Evolutionary conservation across 495 filamentous ascomycete species (phyloP).

Genomic region (Baudoinia panamericana): DNA sequence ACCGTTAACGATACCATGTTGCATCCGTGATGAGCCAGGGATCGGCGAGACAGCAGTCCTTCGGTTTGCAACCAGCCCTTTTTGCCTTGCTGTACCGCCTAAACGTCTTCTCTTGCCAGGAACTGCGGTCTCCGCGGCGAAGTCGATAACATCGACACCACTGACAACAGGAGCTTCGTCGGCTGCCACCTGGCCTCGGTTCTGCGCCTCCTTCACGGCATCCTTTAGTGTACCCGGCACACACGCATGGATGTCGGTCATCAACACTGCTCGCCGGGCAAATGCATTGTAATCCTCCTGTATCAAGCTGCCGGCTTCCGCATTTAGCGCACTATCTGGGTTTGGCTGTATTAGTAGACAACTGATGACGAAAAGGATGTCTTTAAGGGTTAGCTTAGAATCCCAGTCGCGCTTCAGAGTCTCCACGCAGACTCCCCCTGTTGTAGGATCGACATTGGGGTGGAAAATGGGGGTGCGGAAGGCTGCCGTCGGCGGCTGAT

Average conservation of each 20-base stretch:
- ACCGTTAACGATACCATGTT: neutral
- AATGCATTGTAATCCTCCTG: conserved; percentile 51
- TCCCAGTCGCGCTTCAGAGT: conserved; percentile 62
- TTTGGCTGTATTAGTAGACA: conserved; percentile 64
- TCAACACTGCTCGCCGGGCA: conserved; percentile 47
- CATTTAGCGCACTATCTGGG: conserved; percentile 57
- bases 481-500: conserved; percentile 50
- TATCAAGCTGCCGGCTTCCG: conserved; percentile 47
- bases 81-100: conserved; percentile 6
- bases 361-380: conserved; percentile 54
- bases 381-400: conserved; percentile 43
- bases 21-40: conserved; percentile 1
- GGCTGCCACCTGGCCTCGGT: conserved; percentile 42
- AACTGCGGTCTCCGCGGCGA: neutral
- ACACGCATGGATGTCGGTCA: conserved; percentile 53
- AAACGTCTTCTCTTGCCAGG: conserved; percentile 8
- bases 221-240: conserved; percentile 32
- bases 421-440: conserved; percentile 57
- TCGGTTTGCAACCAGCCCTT: neutral
- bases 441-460: conserved; percentile 55
- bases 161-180: conserved; percentile 2
- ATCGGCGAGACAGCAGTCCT: conserved; percentile 9
- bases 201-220: conserved; percentile 43
- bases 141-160: conserved; percentile 2
- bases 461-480: conserved; percentile 62